A percentile compares a stretch with the other conserved stretches of the same genome.
phyloP scores from a whole-genome alignment of 306 rosid species.

The Senna tora region DNA sequence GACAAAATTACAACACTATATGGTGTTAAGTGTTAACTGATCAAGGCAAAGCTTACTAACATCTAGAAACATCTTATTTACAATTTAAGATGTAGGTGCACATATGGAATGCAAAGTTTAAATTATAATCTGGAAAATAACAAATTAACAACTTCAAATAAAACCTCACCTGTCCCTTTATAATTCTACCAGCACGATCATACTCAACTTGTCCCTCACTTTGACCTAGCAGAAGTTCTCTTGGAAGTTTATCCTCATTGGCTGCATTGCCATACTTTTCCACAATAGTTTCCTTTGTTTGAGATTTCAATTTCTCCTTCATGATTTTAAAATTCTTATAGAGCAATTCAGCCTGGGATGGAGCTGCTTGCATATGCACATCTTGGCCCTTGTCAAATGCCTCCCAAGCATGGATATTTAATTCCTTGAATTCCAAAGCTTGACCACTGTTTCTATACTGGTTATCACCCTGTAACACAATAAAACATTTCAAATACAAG shows the following conservation, averaged over 20 bases:
- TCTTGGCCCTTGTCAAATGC: conserved; percentile 53
- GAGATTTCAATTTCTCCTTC: conserved; percentile 23
- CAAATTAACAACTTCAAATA: neutral
- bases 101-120: no score
- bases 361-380: conserved; percentile 28
- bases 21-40: no score
- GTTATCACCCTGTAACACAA: conserved; percentile 40
- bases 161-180: conserved; percentile 33
- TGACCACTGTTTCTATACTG: conserved; percentile 49
- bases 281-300: conserved; percentile 42
- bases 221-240: conserved; percentile 25
- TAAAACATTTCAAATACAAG: neutral
- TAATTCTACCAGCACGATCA: conserved; percentile 58
- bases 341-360: conserved; percentile 51
- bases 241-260: conserved; percentile 43
- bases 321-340: conserved; percentile 37
- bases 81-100: no score
- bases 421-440: conserved; percentile 65
- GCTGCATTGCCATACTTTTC: conserved; percentile 66
- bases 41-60: no score
- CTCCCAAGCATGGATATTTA: conserved; percentile 63
- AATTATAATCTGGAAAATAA: no score
- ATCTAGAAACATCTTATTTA: no score
- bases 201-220: conserved; percentile 25
- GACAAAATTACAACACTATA: no score